Percentiles rank a stretch among this genome's conserved stretches.
phyloP scores from a whole-genome alignment of 768 basidiomycete genomes.

The Mycena haematopus region DNA sequence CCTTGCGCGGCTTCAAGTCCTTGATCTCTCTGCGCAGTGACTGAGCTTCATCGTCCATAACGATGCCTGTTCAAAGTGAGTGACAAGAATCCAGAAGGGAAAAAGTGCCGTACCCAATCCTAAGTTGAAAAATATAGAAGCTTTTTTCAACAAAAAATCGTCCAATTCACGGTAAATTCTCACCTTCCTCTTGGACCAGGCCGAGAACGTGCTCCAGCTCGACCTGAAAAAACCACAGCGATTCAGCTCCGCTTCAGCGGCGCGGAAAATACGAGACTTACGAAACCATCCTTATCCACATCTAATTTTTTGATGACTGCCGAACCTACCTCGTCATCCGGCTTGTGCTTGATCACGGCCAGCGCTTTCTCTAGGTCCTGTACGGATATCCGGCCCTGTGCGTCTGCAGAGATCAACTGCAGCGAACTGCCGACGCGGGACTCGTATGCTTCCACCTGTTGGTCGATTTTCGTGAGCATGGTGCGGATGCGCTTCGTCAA shows the following conservation, averaged over 20 bases:
- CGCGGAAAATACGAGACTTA: conserved; percentile 7
- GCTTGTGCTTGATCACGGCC: conserved; percentile 91
- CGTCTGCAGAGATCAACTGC: conserved; percentile 85
- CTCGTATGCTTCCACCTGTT: conserved; percentile 92
- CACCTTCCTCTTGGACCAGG: conserved; percentile 85
- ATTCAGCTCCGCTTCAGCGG: background rate
- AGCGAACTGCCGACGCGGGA: conserved; percentile 82
- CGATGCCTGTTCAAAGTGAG: conserved; percentile 58
- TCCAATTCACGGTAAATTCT: too few relatives aligned
- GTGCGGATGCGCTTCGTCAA: conserved; percentile 93
- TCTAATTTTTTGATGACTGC: conserved; percentile 93
- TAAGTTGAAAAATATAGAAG: too few relatives aligned
- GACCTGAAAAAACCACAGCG: conserved; percentile 37
- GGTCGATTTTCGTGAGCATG: conserved; percentile 96
- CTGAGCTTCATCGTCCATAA: conserved; percentile 86
- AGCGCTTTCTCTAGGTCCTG: conserved; percentile 90
- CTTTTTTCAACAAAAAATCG: too few relatives aligned
- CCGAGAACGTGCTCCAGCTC: conserved; percentile 94
- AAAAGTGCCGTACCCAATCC: background rate
- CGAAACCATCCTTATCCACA: conserved; percentile 94
- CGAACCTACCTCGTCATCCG: conserved; percentile 87
- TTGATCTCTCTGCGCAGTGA: conserved; percentile 82
- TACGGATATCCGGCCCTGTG: conserved; percentile 88
- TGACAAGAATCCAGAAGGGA: background rate
- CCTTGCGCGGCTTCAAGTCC: conserved; percentile 85